Conservation (phyloP, 225 moss, liverwort and hornwort genomes). For the Physcomitrellopsis africana region DNA sequence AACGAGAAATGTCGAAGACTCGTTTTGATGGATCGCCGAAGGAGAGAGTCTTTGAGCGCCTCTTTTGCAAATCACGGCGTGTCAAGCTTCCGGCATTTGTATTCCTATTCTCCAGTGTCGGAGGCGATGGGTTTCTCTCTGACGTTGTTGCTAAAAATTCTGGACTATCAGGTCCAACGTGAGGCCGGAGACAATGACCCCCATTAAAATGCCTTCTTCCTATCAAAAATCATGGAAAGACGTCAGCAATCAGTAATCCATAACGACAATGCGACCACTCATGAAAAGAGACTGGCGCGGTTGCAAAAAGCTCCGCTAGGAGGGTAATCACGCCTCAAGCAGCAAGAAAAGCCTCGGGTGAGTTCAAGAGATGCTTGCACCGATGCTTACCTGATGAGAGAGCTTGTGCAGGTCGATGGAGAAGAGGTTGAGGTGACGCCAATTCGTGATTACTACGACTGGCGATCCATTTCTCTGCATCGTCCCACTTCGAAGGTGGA, state of each 20-base stretch:
- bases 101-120: constrained; percentile 24
- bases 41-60: constrained; percentile 41
- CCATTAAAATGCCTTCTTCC: constrained; percentile 49
- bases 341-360: not conserved
- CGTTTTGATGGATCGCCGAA: constrained; percentile 45
- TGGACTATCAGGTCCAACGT: constrained; percentile 33
- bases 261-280: not conserved
- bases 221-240: constrained; percentile 6
- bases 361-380: not conserved
- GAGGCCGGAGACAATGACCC: constrained; percentile 32
- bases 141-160: constrained; percentile 28
- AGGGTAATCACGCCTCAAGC: not conserved
- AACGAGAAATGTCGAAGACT: constrained; percentile 41
- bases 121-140: constrained; percentile 34
- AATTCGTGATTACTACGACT: constrained; percentile 40
- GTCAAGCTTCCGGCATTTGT: constrained; percentile 22
- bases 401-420: constrained; percentile 34
- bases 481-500: constrained; percentile 55
- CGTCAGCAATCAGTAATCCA: not conserved
- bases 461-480: constrained; percentile 58
- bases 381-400: constrained; percentile 38
- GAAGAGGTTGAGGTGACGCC: constrained; percentile 38
- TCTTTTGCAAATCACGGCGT: constrained; percentile 36
- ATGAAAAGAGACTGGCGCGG: not conserved
- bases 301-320: not conserved